phyloP scores from a whole-genome alignment of 2,329 filamentous ascomycete genomes.

The Didymella pinodella region DNA sequence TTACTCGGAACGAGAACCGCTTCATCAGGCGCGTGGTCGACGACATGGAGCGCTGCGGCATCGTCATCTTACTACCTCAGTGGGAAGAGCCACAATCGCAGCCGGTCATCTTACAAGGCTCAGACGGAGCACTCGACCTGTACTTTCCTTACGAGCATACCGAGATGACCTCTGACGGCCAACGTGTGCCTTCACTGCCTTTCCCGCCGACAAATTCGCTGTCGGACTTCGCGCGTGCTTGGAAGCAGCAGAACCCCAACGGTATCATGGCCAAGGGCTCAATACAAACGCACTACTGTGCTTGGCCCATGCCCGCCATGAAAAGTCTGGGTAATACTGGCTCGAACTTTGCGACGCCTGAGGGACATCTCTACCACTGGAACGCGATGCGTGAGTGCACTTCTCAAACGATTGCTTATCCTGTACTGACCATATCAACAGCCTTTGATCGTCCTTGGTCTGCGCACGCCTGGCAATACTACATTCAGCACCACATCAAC shows the following conservation, averaged over 20 bases:
- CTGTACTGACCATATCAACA: neutral
- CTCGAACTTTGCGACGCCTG: slow-evolving; percentile 37
- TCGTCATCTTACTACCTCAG: slow-evolving; percentile 28
- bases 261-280: slow-evolving; percentile 41
- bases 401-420: neutral
- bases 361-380: slow-evolving; percentile 44
- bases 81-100: slow-evolving; percentile 35
- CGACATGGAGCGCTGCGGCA: slow-evolving; percentile 40
- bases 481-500: slow-evolving; percentile 41
- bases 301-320: slow-evolving; percentile 43
- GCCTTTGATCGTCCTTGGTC: slow-evolving; percentile 43
- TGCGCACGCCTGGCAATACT: slow-evolving; percentile 43
- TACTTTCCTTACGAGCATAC: slow-evolving; percentile 40
- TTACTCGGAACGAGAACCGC: slow-evolving; percentile 32
- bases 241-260: slow-evolving; percentile 29
- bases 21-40: slow-evolving; percentile 36
- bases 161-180: slow-evolving; percentile 15
- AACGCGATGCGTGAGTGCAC: slow-evolving; percentile 38
- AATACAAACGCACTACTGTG: slow-evolving; percentile 42
- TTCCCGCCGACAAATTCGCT: slow-evolving; percentile 30
- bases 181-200: slow-evolving; percentile 24
- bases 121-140: slow-evolving; percentile 35
- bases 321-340: slow-evolving; percentile 32
- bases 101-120: slow-evolving; percentile 33
- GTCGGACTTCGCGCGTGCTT: slow-evolving; percentile 28